These are phyloP conservation scores for Barnettozyma populi DNA, from an alignment of 805 yeast species.

Conservation along the genomic window DNA sequence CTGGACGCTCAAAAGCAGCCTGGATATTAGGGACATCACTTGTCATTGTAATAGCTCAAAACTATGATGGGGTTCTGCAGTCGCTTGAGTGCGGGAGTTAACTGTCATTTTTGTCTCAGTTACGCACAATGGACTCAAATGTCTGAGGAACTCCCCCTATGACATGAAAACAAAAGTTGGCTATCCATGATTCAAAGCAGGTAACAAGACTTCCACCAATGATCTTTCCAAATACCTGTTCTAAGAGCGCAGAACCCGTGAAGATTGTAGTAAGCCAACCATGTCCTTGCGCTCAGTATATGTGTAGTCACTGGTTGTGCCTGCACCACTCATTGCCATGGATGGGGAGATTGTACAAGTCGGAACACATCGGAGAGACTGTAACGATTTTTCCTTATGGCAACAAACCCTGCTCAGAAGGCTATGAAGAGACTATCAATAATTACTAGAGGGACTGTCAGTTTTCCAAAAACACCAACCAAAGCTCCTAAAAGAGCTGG, in stretches of 20 bases:
- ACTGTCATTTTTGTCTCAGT: conserved; percentile 84
- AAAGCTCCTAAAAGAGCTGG: conserved; percentile 66
- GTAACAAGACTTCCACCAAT: conserved; percentile 43
- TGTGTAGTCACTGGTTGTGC: conserved; percentile 70
- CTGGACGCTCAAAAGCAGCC: conserved; percentile 12
- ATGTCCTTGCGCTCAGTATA: conserved; percentile 57
- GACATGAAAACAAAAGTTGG: conserved; percentile 68
- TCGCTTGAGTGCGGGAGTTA: too few species aligned
- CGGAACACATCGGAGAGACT: conserved; percentile 47
- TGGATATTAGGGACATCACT: conserved; percentile 24
- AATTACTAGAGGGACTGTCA: conserved; percentile 55
- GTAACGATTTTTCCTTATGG: too few species aligned
- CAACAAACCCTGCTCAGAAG: too few species aligned
- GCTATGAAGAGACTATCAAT: too few species aligned
- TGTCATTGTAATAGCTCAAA: background rate
- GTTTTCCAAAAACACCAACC: conserved; percentile 66
- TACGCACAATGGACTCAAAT: conserved; percentile 33
- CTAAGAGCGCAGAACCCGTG: conserved; percentile 59
- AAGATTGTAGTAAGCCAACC: conserved; percentile 67
- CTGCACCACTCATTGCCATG: conserved; percentile 61
- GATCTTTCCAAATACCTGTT: conserved; percentile 75
- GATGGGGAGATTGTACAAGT: conserved; percentile 75
- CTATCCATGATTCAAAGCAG: conserved; percentile 55
- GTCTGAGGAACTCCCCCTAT: conserved; percentile 46
- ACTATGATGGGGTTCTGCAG: too few species aligned